Percentiles rank a stretch among this genome's conserved stretches.
These are phyloP conservation scores for Metarhizium rileyi DNA, from an alignment of 2,329 filamentous ascomycete species.

Conservation along the genomic window DNA sequence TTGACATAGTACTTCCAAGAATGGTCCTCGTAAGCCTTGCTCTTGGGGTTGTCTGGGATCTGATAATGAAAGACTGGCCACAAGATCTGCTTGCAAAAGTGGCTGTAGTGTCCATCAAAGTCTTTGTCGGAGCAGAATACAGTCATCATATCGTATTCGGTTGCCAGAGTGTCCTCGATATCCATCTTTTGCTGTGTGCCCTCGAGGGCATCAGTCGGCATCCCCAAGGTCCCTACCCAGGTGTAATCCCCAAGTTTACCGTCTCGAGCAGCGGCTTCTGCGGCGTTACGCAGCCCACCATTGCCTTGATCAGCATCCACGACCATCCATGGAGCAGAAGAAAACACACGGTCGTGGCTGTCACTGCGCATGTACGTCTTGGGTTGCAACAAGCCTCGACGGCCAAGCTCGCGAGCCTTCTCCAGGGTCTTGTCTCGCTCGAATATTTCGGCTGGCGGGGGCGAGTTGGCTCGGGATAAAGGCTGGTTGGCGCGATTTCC, in stretches of 20 bases:
- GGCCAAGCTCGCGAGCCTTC: conserved; percentile 48
- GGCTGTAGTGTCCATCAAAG: conserved; percentile 87
- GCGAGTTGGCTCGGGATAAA: conserved; percentile 60
- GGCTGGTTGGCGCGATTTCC: conserved; percentile 69
- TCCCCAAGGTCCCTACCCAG: conserved; percentile 89
- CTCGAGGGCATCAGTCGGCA: conserved; percentile 80
- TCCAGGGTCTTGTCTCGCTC: conserved; percentile 51
- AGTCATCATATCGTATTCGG: conserved; percentile 71
- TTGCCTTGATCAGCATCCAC: conserved; percentile 86
- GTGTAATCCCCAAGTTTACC: conserved; percentile 64
- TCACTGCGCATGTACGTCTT: conserved; percentile 43
- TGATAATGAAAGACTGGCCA: conserved; percentile 99
- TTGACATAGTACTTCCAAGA: conserved; percentile 93
- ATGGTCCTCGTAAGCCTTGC: conserved; percentile 95
- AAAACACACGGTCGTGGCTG: conserved; percentile 61
- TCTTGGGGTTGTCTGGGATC: conserved; percentile 95
- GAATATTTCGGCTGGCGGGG: conserved; percentile 67
- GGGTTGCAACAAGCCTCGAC: conserved; percentile 49
- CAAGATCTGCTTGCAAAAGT: conserved; percentile 95
- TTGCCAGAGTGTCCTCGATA: conserved; percentile 72
- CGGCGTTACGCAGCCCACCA: conserved; percentile 80
- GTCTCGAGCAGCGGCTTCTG: conserved; percentile 64
- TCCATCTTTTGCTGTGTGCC: conserved; percentile 66
- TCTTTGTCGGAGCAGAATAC: conserved; percentile 87
- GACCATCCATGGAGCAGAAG: conserved; percentile 72